These are phyloP conservation scores for Sclerotinia subarctica DNA, from an alignment of 2,329 filamentous ascomycete genomes.

Conservation along the genomic window DNA sequence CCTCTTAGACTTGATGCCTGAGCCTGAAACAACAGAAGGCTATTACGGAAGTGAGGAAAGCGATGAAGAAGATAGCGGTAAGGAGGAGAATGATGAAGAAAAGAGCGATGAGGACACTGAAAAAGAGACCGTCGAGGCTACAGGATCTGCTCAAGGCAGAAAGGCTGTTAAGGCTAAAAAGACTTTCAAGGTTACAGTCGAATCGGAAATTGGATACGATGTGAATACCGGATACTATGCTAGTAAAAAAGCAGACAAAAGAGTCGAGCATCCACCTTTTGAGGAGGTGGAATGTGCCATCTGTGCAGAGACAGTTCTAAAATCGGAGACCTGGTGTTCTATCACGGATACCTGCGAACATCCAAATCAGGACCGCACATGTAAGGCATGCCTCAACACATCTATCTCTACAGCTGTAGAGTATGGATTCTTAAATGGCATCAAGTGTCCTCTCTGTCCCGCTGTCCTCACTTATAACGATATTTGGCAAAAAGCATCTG, in stretches of 20 bases:
- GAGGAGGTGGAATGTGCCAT: not conserved
- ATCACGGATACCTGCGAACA: not conserved
- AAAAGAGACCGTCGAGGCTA: too few relatives aligned
- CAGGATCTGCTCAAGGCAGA: too few relatives aligned
- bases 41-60: not conserved
- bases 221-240: not conserved
- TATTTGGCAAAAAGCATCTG: not conserved
- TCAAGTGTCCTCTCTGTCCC: slow-evolving; percentile 13
- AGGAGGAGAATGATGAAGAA: not conserved
- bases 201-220: not conserved
- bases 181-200: not conserved
- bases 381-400: slow-evolving; percentile 9
- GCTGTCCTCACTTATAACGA: not conserved
- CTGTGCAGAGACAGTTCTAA: not conserved
- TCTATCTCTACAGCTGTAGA: not conserved
- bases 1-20: not conserved
- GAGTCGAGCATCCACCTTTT: not conserved
- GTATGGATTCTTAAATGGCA: not conserved
- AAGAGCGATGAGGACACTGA: not conserved
- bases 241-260: not conserved
- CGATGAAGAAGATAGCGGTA: not conserved
- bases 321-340: too few relatives aligned
- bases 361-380: not conserved
- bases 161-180: too few relatives aligned
- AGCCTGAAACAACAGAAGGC: not conserved